phyloP scores from a whole-genome alignment of 306 rosid genomes.

The Quercus berberidifolia region DNA sequence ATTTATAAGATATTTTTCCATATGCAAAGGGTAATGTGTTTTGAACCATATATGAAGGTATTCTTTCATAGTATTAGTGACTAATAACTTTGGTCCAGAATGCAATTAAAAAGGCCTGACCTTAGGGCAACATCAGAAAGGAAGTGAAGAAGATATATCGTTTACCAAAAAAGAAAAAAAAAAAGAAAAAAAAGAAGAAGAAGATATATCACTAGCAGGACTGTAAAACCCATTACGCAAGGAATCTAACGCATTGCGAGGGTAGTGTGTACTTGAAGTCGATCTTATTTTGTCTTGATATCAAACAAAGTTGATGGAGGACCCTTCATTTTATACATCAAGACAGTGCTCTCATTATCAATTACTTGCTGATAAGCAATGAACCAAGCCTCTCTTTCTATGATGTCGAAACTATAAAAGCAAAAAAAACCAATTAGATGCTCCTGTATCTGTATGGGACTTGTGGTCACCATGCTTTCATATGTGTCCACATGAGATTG shows the following conservation, averaged over 20 bases:
- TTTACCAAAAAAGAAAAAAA: no score
- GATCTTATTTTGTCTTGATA: neutral
- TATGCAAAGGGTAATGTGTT: no score
- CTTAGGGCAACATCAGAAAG: no score
- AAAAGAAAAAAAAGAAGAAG: neutral
- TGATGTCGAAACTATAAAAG: neutral
- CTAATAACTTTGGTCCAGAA: no score
- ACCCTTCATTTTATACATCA: neutral
- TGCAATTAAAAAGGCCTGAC: no score
- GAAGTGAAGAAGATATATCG: neutral
- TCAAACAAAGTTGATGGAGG: neutral
- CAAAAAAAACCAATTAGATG: neutral
- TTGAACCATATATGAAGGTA: no score
- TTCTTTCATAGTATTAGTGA: no score
- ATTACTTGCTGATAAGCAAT: neutral
- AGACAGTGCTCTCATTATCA: neutral
- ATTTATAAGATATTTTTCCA: no score
- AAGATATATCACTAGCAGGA: neutral
- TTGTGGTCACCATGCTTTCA: slow-evolving; percentile 6
- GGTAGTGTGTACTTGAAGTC: no score
- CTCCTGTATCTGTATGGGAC: neutral
- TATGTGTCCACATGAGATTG: neutral
- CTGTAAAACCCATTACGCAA: neutral
- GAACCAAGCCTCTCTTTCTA: neutral
- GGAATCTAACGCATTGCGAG: neutral